phyloP scores from a whole-genome alignment of 768 basidiomycete species.

The Tylopilus rubrobrunneus region DNA sequence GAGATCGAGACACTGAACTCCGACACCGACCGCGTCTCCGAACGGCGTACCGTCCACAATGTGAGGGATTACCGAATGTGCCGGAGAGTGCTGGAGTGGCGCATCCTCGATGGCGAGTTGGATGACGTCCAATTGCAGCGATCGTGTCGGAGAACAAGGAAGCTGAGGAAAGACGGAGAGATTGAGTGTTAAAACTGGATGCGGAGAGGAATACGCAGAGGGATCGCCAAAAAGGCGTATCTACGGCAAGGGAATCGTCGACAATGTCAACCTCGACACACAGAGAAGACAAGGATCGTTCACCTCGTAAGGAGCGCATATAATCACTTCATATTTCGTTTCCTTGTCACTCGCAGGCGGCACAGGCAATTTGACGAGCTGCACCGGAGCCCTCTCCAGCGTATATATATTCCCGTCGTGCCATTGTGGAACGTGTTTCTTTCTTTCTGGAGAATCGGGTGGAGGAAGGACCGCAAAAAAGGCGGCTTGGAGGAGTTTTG shows the following conservation, averaged over 20 bases:
- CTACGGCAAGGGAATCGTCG: constrained; percentile 33
- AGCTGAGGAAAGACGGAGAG: constrained; percentile 45
- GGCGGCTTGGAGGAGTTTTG: constrained; percentile 67
- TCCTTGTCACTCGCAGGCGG: constrained; percentile 33
- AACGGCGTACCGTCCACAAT: constrained; percentile 75
- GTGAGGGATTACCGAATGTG: constrained; percentile 59
- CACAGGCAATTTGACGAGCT: constrained; percentile 46
- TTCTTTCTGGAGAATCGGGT: constrained; percentile 26
- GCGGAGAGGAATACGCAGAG: constrained; percentile 31
- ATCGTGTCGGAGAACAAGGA: neutral
- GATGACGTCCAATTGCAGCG: neutral
- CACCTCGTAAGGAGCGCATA: constrained; percentile 85
- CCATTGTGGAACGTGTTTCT: constrained; percentile 49
- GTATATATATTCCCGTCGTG: constrained; percentile 84
- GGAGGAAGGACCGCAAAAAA: constrained; percentile 68
- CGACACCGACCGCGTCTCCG: constrained; percentile 66
- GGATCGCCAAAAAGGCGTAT: constrained; percentile 86
- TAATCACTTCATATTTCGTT: constrained; percentile 61
- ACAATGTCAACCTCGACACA: neutral
- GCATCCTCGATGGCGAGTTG: constrained; percentile 1
- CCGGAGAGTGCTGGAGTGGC: constrained; percentile 39
- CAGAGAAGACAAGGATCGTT: neutral
- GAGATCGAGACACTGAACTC: constrained; percentile 43
- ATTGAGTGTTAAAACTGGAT: constrained; percentile 56
- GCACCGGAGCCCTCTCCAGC: constrained; percentile 49